A percentile compares a stretch with the other conserved stretches of the same genome.
These are phyloP conservation scores for Bipolaris oryzae DNA, from an alignment of 2,329 filamentous ascomycete genomes.

Conservation along the genomic window DNA sequence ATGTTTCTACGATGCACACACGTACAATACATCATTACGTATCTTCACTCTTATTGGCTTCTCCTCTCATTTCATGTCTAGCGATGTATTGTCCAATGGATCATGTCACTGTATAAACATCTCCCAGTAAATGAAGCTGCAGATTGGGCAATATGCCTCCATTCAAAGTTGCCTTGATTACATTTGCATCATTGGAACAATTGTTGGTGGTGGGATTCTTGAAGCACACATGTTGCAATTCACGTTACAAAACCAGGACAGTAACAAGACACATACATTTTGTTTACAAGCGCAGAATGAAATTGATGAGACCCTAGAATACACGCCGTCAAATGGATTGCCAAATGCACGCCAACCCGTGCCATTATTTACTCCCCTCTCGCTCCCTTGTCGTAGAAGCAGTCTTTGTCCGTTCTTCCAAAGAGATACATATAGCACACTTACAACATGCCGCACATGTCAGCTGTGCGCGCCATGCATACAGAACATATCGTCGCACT, in stretches of 20 bases:
- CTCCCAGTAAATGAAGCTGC: too few species aligned
- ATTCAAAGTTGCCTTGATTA: too few species aligned
- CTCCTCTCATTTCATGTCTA: too few species aligned
- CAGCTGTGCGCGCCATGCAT: constrained; percentile 35
- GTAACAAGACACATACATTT: constrained; percentile 28
- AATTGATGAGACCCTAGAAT: constrained; percentile 44
- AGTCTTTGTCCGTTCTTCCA: constrained; percentile 15
- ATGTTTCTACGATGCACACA: background rate
- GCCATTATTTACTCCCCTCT: constrained; percentile 42
- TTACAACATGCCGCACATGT: constrained; percentile 41
- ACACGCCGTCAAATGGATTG: constrained; percentile 45
- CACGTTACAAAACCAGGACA: background rate
- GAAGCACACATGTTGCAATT: background rate
- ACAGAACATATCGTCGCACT: constrained; percentile 18
- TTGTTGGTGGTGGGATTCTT: background rate
- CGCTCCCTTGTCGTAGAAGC: constrained; percentile 11
- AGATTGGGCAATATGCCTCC: too few species aligned
- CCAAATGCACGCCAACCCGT: constrained; percentile 37
- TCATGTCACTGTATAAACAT: too few species aligned
- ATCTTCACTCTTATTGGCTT: too few species aligned
- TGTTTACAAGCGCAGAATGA: constrained; percentile 41
- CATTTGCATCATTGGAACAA: too few species aligned
- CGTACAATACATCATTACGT: too few species aligned
- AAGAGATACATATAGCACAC: constrained; percentile 46
- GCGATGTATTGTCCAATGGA: too few species aligned